A percentile compares a stretch with the other conserved stretches of the same genome.
These are phyloP conservation scores for Lippia alba DNA, from an alignment of 305 asterid species.

Conservation along the genomic window DNA sequence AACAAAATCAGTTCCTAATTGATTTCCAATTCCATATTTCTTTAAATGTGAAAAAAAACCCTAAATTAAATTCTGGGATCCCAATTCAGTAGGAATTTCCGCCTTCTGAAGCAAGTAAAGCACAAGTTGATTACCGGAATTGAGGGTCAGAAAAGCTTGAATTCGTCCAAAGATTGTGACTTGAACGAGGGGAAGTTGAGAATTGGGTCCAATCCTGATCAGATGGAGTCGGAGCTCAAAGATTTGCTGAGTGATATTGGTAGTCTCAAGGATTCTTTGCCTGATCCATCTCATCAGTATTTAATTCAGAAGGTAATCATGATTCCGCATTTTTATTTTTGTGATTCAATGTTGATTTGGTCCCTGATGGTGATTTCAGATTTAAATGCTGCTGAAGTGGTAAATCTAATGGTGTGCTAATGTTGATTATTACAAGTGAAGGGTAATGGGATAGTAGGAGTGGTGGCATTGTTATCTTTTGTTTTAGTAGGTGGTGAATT, in stretches of 20 bases:
- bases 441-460: neutral
- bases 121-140: constrained; percentile 8
- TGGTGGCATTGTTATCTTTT: too few relatives aligned
- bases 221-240: constrained; percentile 64
- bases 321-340: neutral
- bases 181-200: neutral
- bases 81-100: constrained; percentile 16
- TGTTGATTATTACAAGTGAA: neutral
- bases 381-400: constrained; percentile 25
- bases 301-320: constrained; percentile 46
- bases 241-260: constrained; percentile 55
- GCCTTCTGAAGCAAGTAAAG: neutral
- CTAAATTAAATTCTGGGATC: constrained; percentile 25
- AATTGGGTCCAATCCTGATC: constrained; percentile 20
- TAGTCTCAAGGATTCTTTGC: constrained; percentile 48
- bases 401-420: constrained; percentile 1
- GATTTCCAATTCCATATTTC: neutral
- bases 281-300: constrained; percentile 49
- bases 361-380: constrained; percentile 7
- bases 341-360: neutral
- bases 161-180: constrained; percentile 3
- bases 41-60: constrained; percentile 23
- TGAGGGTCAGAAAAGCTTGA: neutral
- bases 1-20: constrained; percentile 9
- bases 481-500: neutral